phyloP scores from a whole-genome alignment of 2,329 filamentous ascomycete genomes.

The Arthroderma sp. region DNA sequence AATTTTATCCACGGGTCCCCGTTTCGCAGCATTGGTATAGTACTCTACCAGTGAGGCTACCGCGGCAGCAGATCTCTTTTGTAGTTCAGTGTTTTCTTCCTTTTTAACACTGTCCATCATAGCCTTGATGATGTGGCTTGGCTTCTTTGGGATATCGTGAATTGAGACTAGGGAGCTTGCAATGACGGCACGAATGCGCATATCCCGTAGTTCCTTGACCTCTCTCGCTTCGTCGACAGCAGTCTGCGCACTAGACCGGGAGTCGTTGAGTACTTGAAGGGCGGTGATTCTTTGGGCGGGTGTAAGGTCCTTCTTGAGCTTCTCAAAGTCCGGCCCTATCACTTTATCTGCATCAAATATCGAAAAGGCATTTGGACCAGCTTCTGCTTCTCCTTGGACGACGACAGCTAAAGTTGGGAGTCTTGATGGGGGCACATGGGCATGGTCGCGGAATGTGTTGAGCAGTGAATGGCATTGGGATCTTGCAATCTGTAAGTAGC shows the following conservation, averaged over 20 bases:
- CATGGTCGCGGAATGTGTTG: constrained; percentile 82
- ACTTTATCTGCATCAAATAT: constrained; percentile 79
- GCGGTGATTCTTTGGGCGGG: constrained; percentile 79
- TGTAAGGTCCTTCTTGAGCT: constrained; percentile 74
- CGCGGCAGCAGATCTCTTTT: constrained; percentile 71
- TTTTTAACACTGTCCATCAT: constrained; percentile 98
- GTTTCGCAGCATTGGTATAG: constrained; percentile 66
- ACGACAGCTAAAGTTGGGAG: constrained; percentile 75
- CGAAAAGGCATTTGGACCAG: constrained; percentile 85
- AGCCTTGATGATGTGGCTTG: constrained; percentile 80
- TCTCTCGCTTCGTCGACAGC: constrained; percentile 69
- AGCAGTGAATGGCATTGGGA: constrained; percentile 84
- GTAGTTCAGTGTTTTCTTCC: constrained; percentile 81
- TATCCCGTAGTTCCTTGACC: constrained; percentile 69
- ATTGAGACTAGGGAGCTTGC: constrained; percentile 84
- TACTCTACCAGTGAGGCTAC: constrained; percentile 76
- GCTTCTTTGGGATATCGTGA: constrained; percentile 79
- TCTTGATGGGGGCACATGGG: constrained; percentile 61
- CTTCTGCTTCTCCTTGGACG: constrained; percentile 84
- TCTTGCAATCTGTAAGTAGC: constrained; percentile 75
- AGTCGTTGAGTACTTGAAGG: constrained; percentile 63
- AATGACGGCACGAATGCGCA: constrained; percentile 73
- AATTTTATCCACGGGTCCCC: constrained; percentile 85
- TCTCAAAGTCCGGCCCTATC: constrained; percentile 71
- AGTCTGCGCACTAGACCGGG: constrained; percentile 53